These are phyloP conservation scores for Leccinum uliginosum DNA, from an alignment of 768 basidiomycete species.

Conservation along the genomic window DNA sequence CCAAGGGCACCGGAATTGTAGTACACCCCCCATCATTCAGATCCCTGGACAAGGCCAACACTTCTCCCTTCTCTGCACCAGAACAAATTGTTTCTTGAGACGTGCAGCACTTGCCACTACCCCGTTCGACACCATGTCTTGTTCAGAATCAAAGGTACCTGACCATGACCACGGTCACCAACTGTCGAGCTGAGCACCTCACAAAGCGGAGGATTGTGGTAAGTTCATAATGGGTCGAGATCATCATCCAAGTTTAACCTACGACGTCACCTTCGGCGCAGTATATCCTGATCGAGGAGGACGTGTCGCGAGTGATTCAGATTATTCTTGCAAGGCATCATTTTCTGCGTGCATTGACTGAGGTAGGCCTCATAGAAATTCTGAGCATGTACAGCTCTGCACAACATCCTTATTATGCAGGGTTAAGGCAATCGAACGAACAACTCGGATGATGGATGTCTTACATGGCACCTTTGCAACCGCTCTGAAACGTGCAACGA, in stretches of 20 bases:
- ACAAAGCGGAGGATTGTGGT: background rate
- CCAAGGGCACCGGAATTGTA: no score
- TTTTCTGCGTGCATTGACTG: constrained; percentile 35
- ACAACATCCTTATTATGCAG: no score
- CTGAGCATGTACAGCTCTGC: constrained; percentile 45
- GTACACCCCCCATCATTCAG: no score
- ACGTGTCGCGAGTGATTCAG: no score
- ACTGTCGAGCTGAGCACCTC: background rate
- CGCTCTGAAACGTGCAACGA: constrained; percentile 64
- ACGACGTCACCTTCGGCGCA: no score
- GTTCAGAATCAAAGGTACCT: background rate
- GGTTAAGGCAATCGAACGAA: no score
- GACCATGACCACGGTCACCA: background rate
- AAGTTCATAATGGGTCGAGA: no score
- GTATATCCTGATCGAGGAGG: no score
- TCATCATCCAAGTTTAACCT: no score
- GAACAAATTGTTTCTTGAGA: background rate
- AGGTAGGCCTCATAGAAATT: constrained; percentile 61
- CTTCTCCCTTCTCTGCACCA: no score
- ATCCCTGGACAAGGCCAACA: no score
- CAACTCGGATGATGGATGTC: constrained; percentile 9
- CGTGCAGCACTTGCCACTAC: background rate
- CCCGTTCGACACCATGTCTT: background rate
- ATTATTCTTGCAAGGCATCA: no score
- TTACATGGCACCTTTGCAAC: constrained; percentile 49